Evolutionary conservation across 768 basidiomycete species (phyloP), one percentile per base, ranked within the genome.

Genomic region (Termitomyces sp.): DNA sequence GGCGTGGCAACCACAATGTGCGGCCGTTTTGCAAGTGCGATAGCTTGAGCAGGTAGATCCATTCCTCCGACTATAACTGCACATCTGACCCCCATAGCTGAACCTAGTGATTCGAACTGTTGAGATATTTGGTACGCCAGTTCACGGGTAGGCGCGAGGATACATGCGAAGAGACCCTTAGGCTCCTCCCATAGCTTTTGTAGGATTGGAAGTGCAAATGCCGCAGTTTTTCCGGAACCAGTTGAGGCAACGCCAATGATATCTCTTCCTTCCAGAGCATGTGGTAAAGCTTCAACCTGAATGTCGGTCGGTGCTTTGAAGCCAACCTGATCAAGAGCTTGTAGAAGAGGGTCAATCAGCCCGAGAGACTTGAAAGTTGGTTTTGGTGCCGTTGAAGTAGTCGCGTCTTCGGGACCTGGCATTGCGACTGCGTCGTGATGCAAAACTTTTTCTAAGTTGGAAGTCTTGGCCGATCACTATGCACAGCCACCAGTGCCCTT

Each of bases 161-260:
- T 86, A 66, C 92, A 90, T 14, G 94, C 94, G 69, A 94, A 99
- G 41, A 96, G 81, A 22, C 93, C 91, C 66, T 88, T 88, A 46
- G 97, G 97, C 31, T 95, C 90, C 49, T 94, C 90, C 94, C 94
- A 98, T 71, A 98, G 74, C 63, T 92, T 92, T 72, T 99, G 97
- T 36, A 99, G 75, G 58, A 99, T 96, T 2, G 97, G 97, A 5
- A 98, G 75, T 26, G 92, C 94, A 72, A 98, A 98, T 22, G 97
- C 95, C 16, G 94, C 96, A 0, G 97, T 98, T 77, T 99, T 98
- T 63, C 96, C 97, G 13, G 92, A 94, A 31, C 97, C 97, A 10
- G 97, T 99, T 63, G 92, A 87, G 32, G 97, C 97, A n/a, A 99
- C 89, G 20, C 97, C 97, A 58, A 99, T 98, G 63, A 99, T 92